Percentiles rank a stretch among this genome's conserved stretches.
These are phyloP conservation scores for Suhomyces choctaworum DNA, from an alignment of 1,139 yeast species.

Conservation along the genomic window DNA sequence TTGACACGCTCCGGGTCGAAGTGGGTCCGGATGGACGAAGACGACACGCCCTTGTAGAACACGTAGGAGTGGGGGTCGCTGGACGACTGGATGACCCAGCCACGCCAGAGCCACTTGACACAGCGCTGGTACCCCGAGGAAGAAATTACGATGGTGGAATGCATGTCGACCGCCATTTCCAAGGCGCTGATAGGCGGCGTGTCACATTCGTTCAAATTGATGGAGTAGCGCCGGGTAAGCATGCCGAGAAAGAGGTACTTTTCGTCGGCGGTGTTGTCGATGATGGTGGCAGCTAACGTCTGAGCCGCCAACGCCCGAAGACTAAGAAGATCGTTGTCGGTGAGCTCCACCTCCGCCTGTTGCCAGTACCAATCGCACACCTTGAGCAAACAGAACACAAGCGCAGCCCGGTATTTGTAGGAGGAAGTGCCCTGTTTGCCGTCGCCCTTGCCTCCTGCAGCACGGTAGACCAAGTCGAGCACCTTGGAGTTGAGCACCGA, in stretches of 20 bases:
- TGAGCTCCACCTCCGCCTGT: slow-evolving; percentile 59
- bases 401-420: slow-evolving; percentile 62
- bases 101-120: slow-evolving; percentile 88
- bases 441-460: slow-evolving; percentile 79
- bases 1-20: slow-evolving; percentile 81
- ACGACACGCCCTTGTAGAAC: slow-evolving; percentile 59
- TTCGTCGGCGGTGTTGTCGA: slow-evolving; percentile 58
- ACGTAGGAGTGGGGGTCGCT: slow-evolving; percentile 69
- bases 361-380: slow-evolving; percentile 80
- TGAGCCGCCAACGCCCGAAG: slow-evolving; percentile 72
- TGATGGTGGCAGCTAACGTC: slow-evolving; percentile 64
- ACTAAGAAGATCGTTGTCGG: slow-evolving; percentile 63
- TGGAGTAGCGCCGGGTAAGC: slow-evolving; percentile 74
- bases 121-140: slow-evolving; percentile 84
- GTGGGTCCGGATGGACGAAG: slow-evolving; percentile 59
- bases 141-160: slow-evolving; percentile 72
- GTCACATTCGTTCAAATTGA: slow-evolving; percentile 64
- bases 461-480: slow-evolving; percentile 58
- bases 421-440: slow-evolving; percentile 59
- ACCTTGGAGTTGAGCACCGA: slow-evolving; percentile 62
- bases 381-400: slow-evolving; percentile 68
- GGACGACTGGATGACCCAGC: slow-evolving; percentile 85
- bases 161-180: slow-evolving; percentile 86
- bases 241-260: slow-evolving; percentile 72
- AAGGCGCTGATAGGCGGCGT: slow-evolving; percentile 66